Evolutionary conservation across 2,329 filamentous ascomycete species (phyloP), one percentile per base, ranked within the genome.

Genomic region (Mariannaea elegans): DNA sequence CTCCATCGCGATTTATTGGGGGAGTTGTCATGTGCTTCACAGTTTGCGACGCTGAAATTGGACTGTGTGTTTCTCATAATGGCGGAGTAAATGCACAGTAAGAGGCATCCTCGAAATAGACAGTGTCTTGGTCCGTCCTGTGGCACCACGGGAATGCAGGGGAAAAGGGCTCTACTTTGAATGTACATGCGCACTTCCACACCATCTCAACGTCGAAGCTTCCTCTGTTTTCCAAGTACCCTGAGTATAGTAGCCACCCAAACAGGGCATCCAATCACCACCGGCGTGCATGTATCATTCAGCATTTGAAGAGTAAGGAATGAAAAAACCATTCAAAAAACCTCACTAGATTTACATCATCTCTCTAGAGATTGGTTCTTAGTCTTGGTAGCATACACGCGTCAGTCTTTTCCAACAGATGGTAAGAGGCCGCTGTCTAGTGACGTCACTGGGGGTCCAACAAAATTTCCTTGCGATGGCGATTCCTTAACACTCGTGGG

Each of bases 391-490:
- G 24, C 47, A 47, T 34, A 59, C 53, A 27, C 63, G 50, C 46
- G 46, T 31, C 41, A 27, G 52, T 38, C 54, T 31, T 57, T 24
- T 23, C 23, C 21, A 39, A 18, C 23, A 18, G 7, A 59, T 29
- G 24, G 31, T 27, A 48, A 27, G 14, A 34, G 39, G 16, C 50
- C 47, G 61, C 56, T 55, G 59, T 55, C 55, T 16, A 32, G 52
- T 70, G 67, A 70, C 67, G 67, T 70, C 67, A 70, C 60, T 16
- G 47, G 49, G 36, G 50, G 31, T 31, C 50, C 45, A 16, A 38
- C 14, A 29, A 16, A 27, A 21, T 50, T 42, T 48, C 45, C 46
- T 52, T 24, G 46, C 45, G 36, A 56, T 42, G 61, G 53, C 29
- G 41, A 54, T 36, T 56, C 29, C 52, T 27, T 24, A 48, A 47